Evolutionary conservation across 108 stramenopile genomes (phyloP).

Genomic region (Mayamaea pseudoterrestris): DNA sequence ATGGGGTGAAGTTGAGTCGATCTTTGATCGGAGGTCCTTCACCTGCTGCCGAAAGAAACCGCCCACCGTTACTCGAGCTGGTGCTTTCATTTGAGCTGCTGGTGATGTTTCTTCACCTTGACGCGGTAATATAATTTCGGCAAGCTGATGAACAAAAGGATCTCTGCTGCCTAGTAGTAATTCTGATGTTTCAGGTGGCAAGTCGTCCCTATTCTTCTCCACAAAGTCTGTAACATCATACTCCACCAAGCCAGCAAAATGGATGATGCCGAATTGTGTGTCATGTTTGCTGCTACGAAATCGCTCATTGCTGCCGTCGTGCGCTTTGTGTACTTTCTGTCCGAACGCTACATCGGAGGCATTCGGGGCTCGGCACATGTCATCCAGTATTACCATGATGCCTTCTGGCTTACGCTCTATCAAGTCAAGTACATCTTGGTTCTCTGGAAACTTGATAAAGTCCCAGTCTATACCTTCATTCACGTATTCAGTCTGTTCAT

Average conservation of each 20-base stretch:
- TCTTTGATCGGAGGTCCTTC: slow-evolving; percentile 3
- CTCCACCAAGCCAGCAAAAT: slow-evolving; percentile 80
- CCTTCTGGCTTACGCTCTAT: slow-evolving; percentile 75
- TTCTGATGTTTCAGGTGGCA: slow-evolving; percentile 64
- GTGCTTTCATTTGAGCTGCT: not conserved
- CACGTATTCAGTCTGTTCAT: slow-evolving; percentile 74
- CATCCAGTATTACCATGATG: slow-evolving; percentile 60
- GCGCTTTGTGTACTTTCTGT: slow-evolving; percentile 45
- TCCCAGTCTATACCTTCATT: slow-evolving; percentile 79
- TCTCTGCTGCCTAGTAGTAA: slow-evolving; percentile 37
- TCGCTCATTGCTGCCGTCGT: slow-evolving; percentile 16
- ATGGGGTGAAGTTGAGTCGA: not conserved
- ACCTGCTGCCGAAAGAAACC: slow-evolving; percentile 4
- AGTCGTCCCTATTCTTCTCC: slow-evolving; percentile 86
- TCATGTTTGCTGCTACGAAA: slow-evolving; percentile 46
- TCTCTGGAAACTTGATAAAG: slow-evolving; percentile 86
- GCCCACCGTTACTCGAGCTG: slow-evolving; percentile 2
- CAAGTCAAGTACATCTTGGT: slow-evolving; percentile 80
- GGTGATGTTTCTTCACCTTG: not conserved
- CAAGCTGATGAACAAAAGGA: slow-evolving; percentile 28
- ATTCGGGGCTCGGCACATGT: slow-evolving; percentile 51
- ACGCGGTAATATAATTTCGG: slow-evolving; percentile 23
- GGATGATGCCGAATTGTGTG: slow-evolving; percentile 58
- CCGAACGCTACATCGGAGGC: slow-evolving; percentile 48
- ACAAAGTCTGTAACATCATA: slow-evolving; percentile 73